These are phyloP conservation scores for Cystofilobasidium capitatum DNA, from an alignment of 768 basidiomycete genomes.

Conservation along the genomic window DNA sequence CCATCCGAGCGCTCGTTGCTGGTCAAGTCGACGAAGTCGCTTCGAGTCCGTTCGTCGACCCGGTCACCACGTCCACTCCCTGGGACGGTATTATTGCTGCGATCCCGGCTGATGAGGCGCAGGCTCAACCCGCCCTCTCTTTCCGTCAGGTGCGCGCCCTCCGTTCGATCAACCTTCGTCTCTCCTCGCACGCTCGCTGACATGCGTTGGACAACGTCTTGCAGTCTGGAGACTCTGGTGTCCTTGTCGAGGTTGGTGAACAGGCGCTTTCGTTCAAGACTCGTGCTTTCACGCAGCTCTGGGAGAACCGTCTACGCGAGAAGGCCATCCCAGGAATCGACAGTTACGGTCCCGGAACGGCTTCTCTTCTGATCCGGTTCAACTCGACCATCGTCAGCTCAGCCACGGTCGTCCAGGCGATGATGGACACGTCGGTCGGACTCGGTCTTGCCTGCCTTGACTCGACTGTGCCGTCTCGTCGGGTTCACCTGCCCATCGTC, in stretches of 20 bases:
- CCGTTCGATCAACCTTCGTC: not conserved
- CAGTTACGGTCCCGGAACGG: conserved; percentile 26
- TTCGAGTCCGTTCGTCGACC: conserved; percentile 28
- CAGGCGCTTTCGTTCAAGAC: conserved; percentile 49
- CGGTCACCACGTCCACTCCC: conserved; percentile 12
- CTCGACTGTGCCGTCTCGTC: conserved; percentile 48
- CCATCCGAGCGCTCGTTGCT: conserved; percentile 8
- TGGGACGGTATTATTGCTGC: conserved; percentile 42
- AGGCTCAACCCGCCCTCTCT: conserved; percentile 40
- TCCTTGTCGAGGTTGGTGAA: conserved; percentile 55
- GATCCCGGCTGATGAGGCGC: conserved; percentile 27
- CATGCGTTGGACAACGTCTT: too few relatives aligned
- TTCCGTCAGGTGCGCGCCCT: conserved; percentile 53
- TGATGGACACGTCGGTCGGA: conserved; percentile 41
- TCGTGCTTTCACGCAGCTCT: conserved; percentile 51
- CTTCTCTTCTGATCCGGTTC: conserved; percentile 45
- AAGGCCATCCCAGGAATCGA: conserved; percentile 44
- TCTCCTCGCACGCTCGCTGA: not conserved
- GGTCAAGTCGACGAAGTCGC: conserved; percentile 1
- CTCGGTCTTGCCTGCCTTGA: conserved; percentile 44
- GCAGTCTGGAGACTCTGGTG: conserved; percentile 56
- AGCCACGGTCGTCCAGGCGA: conserved; percentile 41
- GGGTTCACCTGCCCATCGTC: conserved; percentile 54
- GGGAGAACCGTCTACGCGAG: conserved; percentile 38
- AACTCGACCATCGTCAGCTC: conserved; percentile 46